phyloP scores from a whole-genome alignment of 2,329 filamentous ascomycete species.

The Alternaria gansuensis region DNA sequence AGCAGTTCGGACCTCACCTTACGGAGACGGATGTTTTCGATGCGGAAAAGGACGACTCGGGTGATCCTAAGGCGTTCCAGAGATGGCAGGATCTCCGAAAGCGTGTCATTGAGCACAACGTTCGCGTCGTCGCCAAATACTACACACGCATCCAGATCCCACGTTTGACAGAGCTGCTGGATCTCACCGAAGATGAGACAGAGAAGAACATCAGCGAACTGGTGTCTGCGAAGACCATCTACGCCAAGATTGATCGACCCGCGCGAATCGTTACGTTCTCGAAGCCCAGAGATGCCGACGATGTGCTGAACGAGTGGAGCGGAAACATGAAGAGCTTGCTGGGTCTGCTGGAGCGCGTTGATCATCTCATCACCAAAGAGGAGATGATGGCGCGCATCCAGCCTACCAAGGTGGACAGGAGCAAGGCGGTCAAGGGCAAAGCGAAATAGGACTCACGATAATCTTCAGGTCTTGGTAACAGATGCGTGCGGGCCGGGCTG shows the following conservation, averaged over 20 bases:
- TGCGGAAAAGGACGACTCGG: conserved; percentile 67
- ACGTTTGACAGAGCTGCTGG: conserved; percentile 87
- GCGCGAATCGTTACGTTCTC: conserved; percentile 93
- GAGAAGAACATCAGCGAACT: conserved; percentile 99
- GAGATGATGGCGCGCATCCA: conserved; percentile 99
- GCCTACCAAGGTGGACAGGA: conserved; percentile 63
- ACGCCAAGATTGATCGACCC: conserved; percentile 95
- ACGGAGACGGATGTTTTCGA: conserved; percentile 92
- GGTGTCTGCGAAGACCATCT: conserved; percentile 97
- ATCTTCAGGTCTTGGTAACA: conserved; percentile 25
- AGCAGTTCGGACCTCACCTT: conserved; percentile 87
- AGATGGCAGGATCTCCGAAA: conserved; percentile 96
- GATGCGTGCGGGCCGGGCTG: conserved; percentile 15
- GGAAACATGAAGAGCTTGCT: conserved; percentile 95
- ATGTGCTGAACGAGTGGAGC: conserved; percentile 98
- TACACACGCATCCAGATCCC: conserved; percentile 97
- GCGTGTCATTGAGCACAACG: conserved; percentile 98
- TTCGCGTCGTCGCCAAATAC: conserved; percentile 96
- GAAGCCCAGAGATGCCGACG: conserved; percentile 92
- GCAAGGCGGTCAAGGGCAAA: conserved; percentile 51
- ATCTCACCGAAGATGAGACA: conserved; percentile 92
- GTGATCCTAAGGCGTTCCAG: conserved; percentile 81
- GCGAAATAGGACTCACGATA: conserved; percentile 32
- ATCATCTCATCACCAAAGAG: conserved; percentile 98
- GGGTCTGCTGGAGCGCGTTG: conserved; percentile 86